A percentile compares a stretch with the other conserved stretches of the same genome.
phyloP scores from a whole-genome alignment of 139 green algal species.

The Micractinium sp. region DNA sequence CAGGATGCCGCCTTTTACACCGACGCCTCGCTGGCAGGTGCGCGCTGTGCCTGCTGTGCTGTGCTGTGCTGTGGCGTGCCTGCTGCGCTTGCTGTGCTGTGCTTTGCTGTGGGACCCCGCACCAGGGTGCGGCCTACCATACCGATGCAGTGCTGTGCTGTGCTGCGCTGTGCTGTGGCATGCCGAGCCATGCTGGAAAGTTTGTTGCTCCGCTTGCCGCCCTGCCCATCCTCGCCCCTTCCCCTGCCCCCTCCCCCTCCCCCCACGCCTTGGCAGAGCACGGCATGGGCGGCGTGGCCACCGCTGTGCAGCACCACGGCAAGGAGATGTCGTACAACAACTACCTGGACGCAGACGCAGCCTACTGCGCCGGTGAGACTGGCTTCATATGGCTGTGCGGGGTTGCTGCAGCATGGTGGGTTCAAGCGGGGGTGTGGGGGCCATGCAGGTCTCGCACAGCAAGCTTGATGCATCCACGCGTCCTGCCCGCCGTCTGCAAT shows the following conservation, averaged over 20 bases:
- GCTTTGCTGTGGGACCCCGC: not conserved
- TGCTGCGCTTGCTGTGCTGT: not conserved
- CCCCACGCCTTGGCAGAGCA: constrained; percentile 56
- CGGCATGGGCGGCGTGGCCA: constrained; percentile 83
- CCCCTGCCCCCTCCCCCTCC: not conserved
- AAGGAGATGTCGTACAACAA: constrained; percentile 99
- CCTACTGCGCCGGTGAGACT: constrained; percentile 1
- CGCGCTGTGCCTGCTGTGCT: not conserved
- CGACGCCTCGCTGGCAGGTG: constrained; percentile 80
- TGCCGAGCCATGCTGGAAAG: too few relatives aligned
- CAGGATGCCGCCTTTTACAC: constrained; percentile 97
- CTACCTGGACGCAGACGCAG: constrained; percentile 96
- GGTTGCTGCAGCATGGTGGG: too few relatives aligned
- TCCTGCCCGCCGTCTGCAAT: too few relatives aligned
- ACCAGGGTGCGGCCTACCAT: too few relatives aligned
- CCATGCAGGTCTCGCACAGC: too few relatives aligned
- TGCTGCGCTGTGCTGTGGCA: too few relatives aligned
- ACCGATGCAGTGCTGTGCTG: too few relatives aligned
- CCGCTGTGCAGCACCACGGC: constrained; percentile 90
- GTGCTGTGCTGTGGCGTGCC: not conserved
- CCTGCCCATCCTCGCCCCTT: too few relatives aligned
- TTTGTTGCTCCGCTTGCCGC: too few relatives aligned
- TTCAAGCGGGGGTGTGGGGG: too few relatives aligned
- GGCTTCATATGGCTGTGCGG: not conserved
- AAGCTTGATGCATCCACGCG: too few relatives aligned